Evolutionary conservation across 306 rosid genomes (phyloP).

Genomic region (Gillenia trifoliata): DNA sequence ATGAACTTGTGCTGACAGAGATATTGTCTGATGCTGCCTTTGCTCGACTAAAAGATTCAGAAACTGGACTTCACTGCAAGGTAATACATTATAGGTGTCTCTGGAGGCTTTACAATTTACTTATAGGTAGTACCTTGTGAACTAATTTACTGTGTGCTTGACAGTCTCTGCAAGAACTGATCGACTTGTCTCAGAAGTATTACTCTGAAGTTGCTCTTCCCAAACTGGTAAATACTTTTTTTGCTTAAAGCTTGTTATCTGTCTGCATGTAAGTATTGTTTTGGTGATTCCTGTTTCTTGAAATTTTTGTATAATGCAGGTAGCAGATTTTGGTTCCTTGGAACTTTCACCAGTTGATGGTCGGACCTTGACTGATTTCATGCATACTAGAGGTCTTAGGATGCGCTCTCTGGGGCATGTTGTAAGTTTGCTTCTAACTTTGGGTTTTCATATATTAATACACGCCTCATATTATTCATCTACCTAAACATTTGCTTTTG

Average conservation of each 20-base stretch:
- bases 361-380: constrained; percentile 94
- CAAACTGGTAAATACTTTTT: constrained; percentile 71
- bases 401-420: constrained; percentile 96
- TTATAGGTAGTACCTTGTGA: constrained; percentile 23
- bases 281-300: constrained; percentile 26
- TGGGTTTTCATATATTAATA: background rate
- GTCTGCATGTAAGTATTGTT: constrained; percentile 18
- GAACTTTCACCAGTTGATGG: constrained; percentile 99
- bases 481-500: constrained; percentile 4
- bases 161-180: constrained; percentile 85
- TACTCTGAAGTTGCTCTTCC: constrained; percentile 96
- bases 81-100: constrained; percentile 39
- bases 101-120: background rate
- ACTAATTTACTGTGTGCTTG: constrained; percentile 28
- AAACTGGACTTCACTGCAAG: constrained; percentile 95
- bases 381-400: constrained; percentile 94
- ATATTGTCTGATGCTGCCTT: constrained; percentile 71
- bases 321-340: constrained; percentile 96
- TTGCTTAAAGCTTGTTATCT: constrained; percentile 23
- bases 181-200: constrained; percentile 68
- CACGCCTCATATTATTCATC: constrained; percentile 1
- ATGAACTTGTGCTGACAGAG: constrained; percentile 62
- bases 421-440: constrained; percentile 53
- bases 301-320: constrained; percentile 52
- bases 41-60: constrained; percentile 79